Evolutionary conservation across 2,329 filamentous ascomycete species (phyloP).

Genomic region (Cytospora piceicola): DNA sequence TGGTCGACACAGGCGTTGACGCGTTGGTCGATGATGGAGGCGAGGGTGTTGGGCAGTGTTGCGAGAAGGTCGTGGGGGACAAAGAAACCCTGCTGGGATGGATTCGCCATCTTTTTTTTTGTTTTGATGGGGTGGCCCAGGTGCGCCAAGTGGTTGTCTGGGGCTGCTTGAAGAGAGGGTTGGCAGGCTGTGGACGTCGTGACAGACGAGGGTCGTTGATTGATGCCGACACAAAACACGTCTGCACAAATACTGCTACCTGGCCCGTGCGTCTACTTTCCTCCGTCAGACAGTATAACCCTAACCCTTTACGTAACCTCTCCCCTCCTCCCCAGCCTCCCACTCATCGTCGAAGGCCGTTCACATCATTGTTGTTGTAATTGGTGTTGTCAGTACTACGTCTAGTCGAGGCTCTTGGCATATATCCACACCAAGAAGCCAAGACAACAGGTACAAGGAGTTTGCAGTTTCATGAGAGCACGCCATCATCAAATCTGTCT

Average conservation of each 20-base stretch:
- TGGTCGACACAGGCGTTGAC: conserved; percentile 27
- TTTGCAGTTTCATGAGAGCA: too few relatives aligned
- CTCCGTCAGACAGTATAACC: neutral
- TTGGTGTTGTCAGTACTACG: too few relatives aligned
- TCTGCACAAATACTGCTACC: conserved; percentile 25
- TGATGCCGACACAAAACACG: conserved; percentile 23
- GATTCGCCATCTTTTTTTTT: conserved; percentile 27
- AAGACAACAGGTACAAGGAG: neutral
- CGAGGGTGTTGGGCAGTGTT: conserved; percentile 28
- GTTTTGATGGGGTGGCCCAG: conserved; percentile 14
- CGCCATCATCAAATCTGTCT: too few relatives aligned
- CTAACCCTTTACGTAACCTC: neutral
- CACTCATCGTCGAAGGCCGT: too few relatives aligned
- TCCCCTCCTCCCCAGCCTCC: too few relatives aligned
- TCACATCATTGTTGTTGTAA: neutral
- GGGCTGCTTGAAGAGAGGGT: conserved; percentile 29
- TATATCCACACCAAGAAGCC: too few relatives aligned
- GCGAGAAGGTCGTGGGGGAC: conserved; percentile 27
- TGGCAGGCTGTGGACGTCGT: conserved; percentile 24
- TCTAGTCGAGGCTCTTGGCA: too few relatives aligned
- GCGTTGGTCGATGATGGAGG: conserved; percentile 30
- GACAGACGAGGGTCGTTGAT: conserved; percentile 25
- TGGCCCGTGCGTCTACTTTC: conserved; percentile 11
- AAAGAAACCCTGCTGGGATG: conserved; percentile 27
- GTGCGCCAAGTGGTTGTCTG: conserved; percentile 19